phyloP scores from a whole-genome alignment of 371 early-diverging fungal species.

The Mortierella sp. region DNA sequence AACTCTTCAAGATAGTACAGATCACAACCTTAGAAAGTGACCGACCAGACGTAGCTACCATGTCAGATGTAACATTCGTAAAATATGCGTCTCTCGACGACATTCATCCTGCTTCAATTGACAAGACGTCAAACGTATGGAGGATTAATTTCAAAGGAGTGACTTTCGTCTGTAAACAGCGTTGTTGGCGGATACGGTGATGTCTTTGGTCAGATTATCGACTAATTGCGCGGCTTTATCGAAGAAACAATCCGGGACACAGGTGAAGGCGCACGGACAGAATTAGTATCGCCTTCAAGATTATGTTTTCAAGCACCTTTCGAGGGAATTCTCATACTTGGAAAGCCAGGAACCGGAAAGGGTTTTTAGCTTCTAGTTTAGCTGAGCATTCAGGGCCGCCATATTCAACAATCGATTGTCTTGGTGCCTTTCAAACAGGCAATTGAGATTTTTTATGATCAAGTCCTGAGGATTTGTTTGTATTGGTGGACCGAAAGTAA shows the following conservation, averaged over 20 bases:
- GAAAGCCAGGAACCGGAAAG: slow-evolving; percentile 78
- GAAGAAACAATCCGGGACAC: slow-evolving; percentile 6
- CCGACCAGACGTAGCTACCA: slow-evolving; percentile 20
- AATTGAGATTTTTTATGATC: background rate
- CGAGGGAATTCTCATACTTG: slow-evolving; percentile 66
- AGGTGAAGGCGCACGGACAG: background rate
- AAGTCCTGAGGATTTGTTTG: background rate
- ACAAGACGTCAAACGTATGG: background rate
- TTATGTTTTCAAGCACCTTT: slow-evolving; percentile 31
- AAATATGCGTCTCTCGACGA: slow-evolving; percentile 2
- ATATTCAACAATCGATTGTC: slow-evolving; percentile 70
- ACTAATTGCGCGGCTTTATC: slow-evolving; percentile 31
- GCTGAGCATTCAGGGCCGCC: slow-evolving; percentile 67
- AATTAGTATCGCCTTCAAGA: background rate
- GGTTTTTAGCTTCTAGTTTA: slow-evolving; percentile 65
- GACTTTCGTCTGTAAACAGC: slow-evolving; percentile 54
- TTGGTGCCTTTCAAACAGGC: slow-evolving; percentile 80
- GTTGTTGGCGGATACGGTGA: slow-evolving; percentile 63
- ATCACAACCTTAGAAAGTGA: slow-evolving; percentile 22
- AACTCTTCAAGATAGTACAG: slow-evolving; percentile 16
- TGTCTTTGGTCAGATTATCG: slow-evolving; percentile 51
- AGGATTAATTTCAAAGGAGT: slow-evolving; percentile 24
- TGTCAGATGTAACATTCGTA: slow-evolving; percentile 28
- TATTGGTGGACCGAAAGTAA: too few relatives aligned
- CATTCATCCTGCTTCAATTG: background rate